phyloP scores from a whole-genome alignment of 1,139 yeast species.

The Protomyces gravidus region DNA sequence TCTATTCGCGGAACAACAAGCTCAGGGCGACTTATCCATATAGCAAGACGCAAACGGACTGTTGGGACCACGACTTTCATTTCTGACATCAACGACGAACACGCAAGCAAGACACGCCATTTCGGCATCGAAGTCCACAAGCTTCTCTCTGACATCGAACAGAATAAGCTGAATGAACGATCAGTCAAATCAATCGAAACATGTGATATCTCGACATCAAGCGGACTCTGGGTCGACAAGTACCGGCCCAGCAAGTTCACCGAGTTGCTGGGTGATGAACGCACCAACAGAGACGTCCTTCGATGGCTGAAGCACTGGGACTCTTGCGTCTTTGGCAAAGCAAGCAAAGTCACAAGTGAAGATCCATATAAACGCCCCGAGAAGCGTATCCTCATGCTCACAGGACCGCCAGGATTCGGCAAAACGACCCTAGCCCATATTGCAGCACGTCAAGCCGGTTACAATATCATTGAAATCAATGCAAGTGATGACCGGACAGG shows the following conservation, averaged over 20 bases:
- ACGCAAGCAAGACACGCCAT: conserved; percentile 18
- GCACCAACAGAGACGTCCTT: conserved; percentile 63
- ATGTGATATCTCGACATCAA: not conserved
- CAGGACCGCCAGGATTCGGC: conserved; percentile 96
- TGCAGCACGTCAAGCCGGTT: conserved; percentile 77
- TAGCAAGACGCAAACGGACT: conserved; percentile 3
- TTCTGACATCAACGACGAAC: conserved; percentile 8
- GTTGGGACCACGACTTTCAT: not conserved
- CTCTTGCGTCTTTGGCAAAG: conserved; percentile 55
- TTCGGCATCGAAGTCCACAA: conserved; percentile 15
- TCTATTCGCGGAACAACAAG: conserved; percentile 8
- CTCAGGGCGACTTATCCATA: not conserved
- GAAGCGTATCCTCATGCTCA: conserved; percentile 64
- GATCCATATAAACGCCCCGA: conserved; percentile 69
- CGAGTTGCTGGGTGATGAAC: conserved; percentile 77
- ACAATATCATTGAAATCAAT: conserved; percentile 74
- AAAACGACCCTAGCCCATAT: conserved; percentile 87
- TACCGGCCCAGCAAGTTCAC: conserved; percentile 72
- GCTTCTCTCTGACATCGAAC: conserved; percentile 5
- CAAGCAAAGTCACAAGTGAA: not conserved
- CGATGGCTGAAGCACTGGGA: conserved; percentile 85
- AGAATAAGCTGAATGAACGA: not conserved
- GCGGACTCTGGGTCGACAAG: conserved; percentile 58
- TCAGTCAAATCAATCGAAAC: not conserved
- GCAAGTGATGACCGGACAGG: conserved; percentile 83